Percentiles rank a stretch among this genome's conserved stretches.
phyloP scores from a whole-genome alignment of 805 yeast genomes.

The Yarrowia sp. region DNA sequence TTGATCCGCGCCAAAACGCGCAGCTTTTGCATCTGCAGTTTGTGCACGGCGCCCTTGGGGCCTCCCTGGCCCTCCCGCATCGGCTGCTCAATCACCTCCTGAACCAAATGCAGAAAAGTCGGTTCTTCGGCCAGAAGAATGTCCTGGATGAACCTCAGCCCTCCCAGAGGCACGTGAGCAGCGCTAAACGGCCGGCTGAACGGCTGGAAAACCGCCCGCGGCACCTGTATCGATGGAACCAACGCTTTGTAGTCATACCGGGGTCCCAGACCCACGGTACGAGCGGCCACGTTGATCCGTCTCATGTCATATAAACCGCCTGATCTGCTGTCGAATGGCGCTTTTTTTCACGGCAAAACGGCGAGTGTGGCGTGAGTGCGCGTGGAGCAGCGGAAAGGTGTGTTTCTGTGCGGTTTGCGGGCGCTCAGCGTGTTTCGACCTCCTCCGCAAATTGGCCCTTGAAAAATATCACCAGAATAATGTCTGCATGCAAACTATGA shows the following conservation, averaged over 20 bases:
- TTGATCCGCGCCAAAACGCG: constrained; percentile 8
- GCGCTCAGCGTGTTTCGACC: background rate
- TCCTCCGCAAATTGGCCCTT: constrained; percentile 2
- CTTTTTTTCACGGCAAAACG: background rate
- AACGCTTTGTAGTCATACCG: constrained; percentile 20
- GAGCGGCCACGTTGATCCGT: constrained; percentile 18
- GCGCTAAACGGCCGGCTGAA: background rate
- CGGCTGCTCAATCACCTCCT: constrained; percentile 24
- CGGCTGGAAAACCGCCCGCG: background rate
- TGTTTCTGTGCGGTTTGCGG: background rate
- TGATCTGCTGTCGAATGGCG: background rate
- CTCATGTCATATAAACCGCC: constrained; percentile 14
- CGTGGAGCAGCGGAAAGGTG: background rate
- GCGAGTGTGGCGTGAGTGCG: background rate
- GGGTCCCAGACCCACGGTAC: constrained; percentile 15
- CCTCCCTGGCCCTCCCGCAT: background rate
- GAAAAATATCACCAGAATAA: constrained; percentile 3
- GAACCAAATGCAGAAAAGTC: constrained; percentile 21
- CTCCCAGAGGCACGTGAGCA: background rate
- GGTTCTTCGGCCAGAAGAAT: constrained; percentile 10
- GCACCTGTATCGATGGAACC: background rate
- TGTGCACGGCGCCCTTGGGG: background rate
- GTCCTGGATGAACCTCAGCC: constrained; percentile 11
- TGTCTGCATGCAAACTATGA: constrained; percentile 16
- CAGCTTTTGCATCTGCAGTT: constrained; percentile 14